These are phyloP conservation scores for Podila epicladia DNA, from an alignment of 192 early-diverging fungal genomes.

Conservation along the genomic window DNA sequence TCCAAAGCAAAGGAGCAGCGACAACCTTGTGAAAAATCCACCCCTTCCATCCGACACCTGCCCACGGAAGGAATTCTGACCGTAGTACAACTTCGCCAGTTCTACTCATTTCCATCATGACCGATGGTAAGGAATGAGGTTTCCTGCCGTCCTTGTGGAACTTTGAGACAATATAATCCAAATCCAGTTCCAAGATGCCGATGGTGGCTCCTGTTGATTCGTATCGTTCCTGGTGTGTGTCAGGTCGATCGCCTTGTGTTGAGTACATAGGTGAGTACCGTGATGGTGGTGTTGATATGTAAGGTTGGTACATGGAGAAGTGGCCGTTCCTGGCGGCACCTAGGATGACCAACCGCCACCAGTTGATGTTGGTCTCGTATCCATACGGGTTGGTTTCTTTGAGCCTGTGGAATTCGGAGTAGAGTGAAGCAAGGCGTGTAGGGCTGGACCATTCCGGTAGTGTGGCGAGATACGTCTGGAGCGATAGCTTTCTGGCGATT, in stretches of 20 bases:
- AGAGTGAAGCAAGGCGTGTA: constrained; percentile 49
- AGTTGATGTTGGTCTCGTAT: constrained; percentile 52
- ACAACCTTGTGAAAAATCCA: constrained; percentile 51
- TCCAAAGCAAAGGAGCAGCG: constrained; percentile 37
- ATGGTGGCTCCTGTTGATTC: constrained; percentile 39
- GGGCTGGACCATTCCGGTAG: constrained; percentile 37
- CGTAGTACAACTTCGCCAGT: constrained; percentile 25
- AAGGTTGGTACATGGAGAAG: constrained; percentile 25
- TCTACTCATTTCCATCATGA: constrained; percentile 33
- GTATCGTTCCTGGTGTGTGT: background rate
- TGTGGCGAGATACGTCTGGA: constrained; percentile 27
- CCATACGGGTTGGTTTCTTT: constrained; percentile 53
- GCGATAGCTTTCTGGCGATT: constrained; percentile 15
- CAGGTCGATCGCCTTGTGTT: background rate
- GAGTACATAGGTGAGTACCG: background rate
- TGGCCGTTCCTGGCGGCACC: constrained; percentile 43
- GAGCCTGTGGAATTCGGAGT: constrained; percentile 55
- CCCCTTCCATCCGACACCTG: constrained; percentile 40
- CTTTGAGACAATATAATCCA: constrained; percentile 25
- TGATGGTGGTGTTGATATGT: background rate
- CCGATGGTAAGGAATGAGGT: constrained; percentile 26
- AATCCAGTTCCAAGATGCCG: constrained; percentile 37
- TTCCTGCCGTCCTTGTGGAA: constrained; percentile 23
- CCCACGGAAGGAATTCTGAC: constrained; percentile 49
- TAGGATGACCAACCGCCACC: constrained; percentile 53